phyloP scores from a whole-genome alignment of 2,329 filamentous ascomycete species.

The Pseudocercospora crystallina region DNA sequence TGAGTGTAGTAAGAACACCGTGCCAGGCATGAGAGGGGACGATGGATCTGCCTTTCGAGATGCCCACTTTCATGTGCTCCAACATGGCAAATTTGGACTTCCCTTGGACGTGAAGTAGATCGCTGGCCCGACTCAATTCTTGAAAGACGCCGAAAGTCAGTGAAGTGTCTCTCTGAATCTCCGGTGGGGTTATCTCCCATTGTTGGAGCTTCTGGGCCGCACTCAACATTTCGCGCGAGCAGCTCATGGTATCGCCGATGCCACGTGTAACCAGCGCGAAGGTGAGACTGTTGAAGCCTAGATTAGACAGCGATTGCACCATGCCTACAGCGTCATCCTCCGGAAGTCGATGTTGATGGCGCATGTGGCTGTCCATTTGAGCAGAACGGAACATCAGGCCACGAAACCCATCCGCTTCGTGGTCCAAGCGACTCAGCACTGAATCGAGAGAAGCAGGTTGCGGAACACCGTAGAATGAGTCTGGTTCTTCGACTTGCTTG shows the following conservation, averaged over 20 bases:
- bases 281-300: conserved; percentile 84
- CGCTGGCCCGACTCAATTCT: conserved; percentile 50
- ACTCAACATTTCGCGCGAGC: conserved; percentile 18
- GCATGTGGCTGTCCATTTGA: conserved; percentile 82
- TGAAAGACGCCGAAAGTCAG: conserved; percentile 81
- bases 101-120: conserved; percentile 10
- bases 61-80: conserved; percentile 11
- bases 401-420: conserved; percentile 83
- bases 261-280: conserved; percentile 73
- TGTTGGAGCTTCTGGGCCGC: conserved; percentile 71
- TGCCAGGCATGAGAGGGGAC: conserved; percentile 26
- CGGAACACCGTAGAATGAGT: conserved; percentile 89
- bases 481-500: conserved; percentile 89
- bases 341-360: conserved; percentile 57
- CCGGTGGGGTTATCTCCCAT: conserved; percentile 83
- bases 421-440: conserved; percentile 79
- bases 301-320: conserved; percentile 71
- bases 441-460: conserved; percentile 74
- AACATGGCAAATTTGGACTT: conserved; percentile 13
- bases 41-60: background rate
- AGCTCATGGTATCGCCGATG: conserved; percentile 53
- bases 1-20: conserved; percentile 66
- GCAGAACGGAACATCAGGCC: conserved; percentile 88
- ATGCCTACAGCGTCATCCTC: conserved; percentile 66
- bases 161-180: conserved; percentile 38